Evolutionary conservation across 2,329 filamentous ascomycete species (phyloP), one percentile per base, ranked within the genome.

Genomic region (Tolypocladium cylindrosporum): DNA sequence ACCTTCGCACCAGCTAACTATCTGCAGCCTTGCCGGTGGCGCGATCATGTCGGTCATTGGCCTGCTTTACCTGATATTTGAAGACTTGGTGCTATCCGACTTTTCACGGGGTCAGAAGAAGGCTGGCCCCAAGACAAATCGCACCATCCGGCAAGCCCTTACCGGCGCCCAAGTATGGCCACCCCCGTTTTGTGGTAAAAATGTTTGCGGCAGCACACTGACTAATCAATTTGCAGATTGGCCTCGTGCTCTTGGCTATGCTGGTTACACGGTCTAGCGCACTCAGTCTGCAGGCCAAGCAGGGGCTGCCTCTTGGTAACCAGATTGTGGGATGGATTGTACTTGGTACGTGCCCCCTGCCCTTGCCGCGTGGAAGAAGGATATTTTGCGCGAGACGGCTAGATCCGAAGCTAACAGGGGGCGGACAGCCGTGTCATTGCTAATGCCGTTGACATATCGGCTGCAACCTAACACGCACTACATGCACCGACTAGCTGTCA

Each of bases 251-350:
- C 9, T 79, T 97, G 56, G 83, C 93, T 10, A 90, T 96, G 77
- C 69, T 93, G 57, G 89, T 97, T 24, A 99, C 94, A 9, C 83
- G 87, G 52, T 95, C 90, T 2, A 97, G 90, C 68, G 85, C 88
- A n/a, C 74, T 87, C 57, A 95, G 91, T 27, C 73, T 99, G 11
- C 90, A 96, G 71, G 87, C 91, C 36, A 95, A 90, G 69, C 77
- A 85, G 62, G 94, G 94, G 9, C 77, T 99, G 50, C 93, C 93
- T 11, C 78, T 87, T 11, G 94, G 94, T 13, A 96, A 96, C 64
- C 90, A 97, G 71, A 77, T 91, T 2, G 82, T 96, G 24, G 93
- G 91, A 51, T 97, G 92, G 90, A 68, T 85, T 51, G 86, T 92
- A 27, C 72, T 97, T 48, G 77, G 89, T 89, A 79, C 72, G 78